These are phyloP conservation scores for Tubosaeta sp. DNA, from an alignment of 768 basidiomycete species.

Conservation along the genomic window DNA sequence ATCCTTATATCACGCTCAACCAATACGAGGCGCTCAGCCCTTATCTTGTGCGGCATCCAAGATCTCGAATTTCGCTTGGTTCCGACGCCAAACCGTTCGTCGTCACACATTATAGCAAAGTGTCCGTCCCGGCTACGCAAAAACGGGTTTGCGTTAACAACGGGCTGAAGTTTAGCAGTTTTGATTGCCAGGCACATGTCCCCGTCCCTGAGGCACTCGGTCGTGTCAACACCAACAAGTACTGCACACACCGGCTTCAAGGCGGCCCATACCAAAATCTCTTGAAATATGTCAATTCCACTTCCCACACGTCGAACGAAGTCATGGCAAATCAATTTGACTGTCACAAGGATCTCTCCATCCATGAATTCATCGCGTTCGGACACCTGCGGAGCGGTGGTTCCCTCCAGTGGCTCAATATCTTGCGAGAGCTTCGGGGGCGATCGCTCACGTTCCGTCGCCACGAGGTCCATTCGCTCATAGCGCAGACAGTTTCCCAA, in stretches of 20 bases:
- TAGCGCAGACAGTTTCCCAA: constrained; percentile 43
- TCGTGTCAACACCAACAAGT: constrained; percentile 4
- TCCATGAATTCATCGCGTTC: constrained; percentile 43
- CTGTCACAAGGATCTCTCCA: too few species aligned
- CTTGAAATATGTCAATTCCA: constrained; percentile 33
- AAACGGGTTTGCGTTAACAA: constrained; percentile 26
- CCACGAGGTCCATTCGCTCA: constrained; percentile 37
- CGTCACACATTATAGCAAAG: constrained; percentile 29
- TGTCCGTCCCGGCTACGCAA: constrained; percentile 14
- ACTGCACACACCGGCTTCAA: constrained; percentile 32
- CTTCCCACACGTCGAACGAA: constrained; percentile 38
- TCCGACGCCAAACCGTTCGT: constrained; percentile 35
- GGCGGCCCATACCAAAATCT: constrained; percentile 31
- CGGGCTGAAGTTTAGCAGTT: constrained; percentile 27
- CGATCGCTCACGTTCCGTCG: constrained; percentile 35
- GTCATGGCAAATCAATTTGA: constrained; percentile 39
- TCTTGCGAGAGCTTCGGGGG: constrained; percentile 38
- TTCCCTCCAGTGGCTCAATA: constrained; percentile 48
- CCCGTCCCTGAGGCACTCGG: constrained; percentile 17
- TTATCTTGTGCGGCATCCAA: constrained; percentile 1
- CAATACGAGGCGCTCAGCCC: background rate
- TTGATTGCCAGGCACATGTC: constrained; percentile 13
- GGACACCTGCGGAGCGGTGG: constrained; percentile 43
- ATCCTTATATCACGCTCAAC: constrained; percentile 1
- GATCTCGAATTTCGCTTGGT: constrained; percentile 32